Evolutionary conservation across 805 yeast species (phyloP).

Genomic region (Spathaspora hagerdaliae): DNA sequence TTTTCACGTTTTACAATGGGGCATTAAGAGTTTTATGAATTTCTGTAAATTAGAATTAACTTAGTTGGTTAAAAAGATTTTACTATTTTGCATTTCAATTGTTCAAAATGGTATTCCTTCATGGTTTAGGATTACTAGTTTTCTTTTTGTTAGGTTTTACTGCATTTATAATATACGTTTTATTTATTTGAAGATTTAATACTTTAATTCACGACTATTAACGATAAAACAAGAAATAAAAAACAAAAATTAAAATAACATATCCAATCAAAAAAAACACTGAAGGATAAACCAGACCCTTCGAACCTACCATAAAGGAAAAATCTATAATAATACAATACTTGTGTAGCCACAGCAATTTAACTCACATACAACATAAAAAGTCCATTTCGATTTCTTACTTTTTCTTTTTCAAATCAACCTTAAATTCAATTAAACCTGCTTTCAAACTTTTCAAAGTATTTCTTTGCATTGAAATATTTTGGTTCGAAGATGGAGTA

Average conservation of each 20-base stretch:
- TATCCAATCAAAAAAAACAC: no score
- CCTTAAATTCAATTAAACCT: conserved; percentile 24
- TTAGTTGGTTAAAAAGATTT: background rate
- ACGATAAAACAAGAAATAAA: no score
- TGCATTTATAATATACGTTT: background rate
- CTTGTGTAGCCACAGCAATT: no score
- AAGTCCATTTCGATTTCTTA: background rate
- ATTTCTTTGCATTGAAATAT: background rate
- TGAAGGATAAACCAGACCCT: no score
- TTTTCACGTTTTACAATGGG: no score
- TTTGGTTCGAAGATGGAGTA: background rate
- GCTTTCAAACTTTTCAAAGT: conserved; percentile 22
- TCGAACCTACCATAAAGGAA: no score
- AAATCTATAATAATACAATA: no score
- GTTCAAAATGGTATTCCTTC: no score
- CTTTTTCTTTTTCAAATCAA: conserved; percentile 13
- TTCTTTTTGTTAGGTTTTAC: background rate
- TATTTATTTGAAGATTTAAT: background rate
- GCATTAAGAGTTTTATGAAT: background rate
- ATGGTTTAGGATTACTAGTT: background rate
- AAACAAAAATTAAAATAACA: no score
- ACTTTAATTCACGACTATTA: no score
- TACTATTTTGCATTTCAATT: background rate
- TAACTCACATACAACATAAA: background rate
- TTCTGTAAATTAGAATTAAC: background rate